These are phyloP conservation scores for Catenaria anguillulae DNA, from an alignment of 371 early-diverging fungal species.

Conservation along the genomic window DNA sequence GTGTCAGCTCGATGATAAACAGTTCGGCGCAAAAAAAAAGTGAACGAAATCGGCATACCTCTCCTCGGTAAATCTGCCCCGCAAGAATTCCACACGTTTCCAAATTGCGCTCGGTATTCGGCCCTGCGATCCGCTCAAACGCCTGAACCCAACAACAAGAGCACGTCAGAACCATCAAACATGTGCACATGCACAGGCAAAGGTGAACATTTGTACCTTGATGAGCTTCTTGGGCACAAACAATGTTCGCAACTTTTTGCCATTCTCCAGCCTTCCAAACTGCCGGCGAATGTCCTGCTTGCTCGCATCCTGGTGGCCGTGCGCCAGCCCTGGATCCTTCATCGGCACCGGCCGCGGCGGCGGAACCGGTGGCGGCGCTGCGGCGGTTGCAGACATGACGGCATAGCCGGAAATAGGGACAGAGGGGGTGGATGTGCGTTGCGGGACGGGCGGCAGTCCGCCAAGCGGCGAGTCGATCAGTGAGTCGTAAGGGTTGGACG, in stretches of 20 bases:
- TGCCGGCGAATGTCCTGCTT: not conserved
- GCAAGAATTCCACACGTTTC: slow-evolving; percentile 85
- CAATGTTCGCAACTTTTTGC: slow-evolving; percentile 47
- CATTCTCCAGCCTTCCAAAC: slow-evolving; percentile 9
- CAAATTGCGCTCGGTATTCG: slow-evolving; percentile 60
- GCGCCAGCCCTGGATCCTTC: not conserved
- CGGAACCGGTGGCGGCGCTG: no score
- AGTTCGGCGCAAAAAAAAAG: no score
- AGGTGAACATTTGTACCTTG: slow-evolving; percentile 41
- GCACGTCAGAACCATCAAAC: no score
- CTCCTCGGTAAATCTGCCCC: slow-evolving; percentile 53
- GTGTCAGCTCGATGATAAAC: no score
- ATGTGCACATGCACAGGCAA: no score
- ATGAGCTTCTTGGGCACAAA: slow-evolving; percentile 45
- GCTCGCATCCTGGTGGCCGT: no score
- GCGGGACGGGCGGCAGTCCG: not conserved
- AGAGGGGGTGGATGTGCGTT: not conserved
- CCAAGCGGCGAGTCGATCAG: no score
- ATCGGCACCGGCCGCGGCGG: not conserved
- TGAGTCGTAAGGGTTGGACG: no score
- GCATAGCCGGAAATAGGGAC: no score
- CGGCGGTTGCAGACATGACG: no score
- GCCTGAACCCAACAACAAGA: no score
- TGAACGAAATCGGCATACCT: no score
- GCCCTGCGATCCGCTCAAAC: slow-evolving; percentile 51